A percentile compares a stretch with the other conserved stretches of the same genome.
These are phyloP conservation scores for Glutinoglossum americanum DNA, from an alignment of 495 filamentous ascomycete genomes.

Conservation along the genomic window DNA sequence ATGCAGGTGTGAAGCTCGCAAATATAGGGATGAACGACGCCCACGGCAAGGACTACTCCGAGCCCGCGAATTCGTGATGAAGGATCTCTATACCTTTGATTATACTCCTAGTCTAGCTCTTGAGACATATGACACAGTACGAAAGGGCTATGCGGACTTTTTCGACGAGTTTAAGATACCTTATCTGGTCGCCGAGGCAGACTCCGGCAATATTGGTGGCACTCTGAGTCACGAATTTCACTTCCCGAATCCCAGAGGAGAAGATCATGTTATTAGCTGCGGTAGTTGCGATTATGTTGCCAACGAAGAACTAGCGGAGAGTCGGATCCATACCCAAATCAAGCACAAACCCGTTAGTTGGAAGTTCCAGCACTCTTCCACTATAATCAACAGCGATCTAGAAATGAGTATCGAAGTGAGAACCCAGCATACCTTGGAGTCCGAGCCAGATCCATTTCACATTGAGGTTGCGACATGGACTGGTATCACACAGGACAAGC, in stretches of 20 bases:
- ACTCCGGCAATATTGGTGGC: constrained; percentile 91
- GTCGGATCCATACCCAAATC: not conserved
- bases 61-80: constrained; percentile 92
- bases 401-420: not conserved
- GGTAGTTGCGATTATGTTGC: constrained; percentile 48
- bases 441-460: not conserved
- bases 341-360: not conserved
- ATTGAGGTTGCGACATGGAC: constrained; percentile 24
- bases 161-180: constrained; percentile 73
- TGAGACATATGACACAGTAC: constrained; percentile 54
- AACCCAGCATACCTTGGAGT: not conserved
- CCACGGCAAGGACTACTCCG: constrained; percentile 76
- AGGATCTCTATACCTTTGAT: constrained; percentile 96
- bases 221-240: constrained; percentile 88
- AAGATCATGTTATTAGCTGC: constrained; percentile 69
- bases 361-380: not conserved
- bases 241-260: constrained; percentile 56
- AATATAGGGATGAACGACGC: constrained; percentile 81
- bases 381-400: not conserved
- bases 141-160: constrained; percentile 43
- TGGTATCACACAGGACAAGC: constrained; percentile 46
- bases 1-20: constrained; percentile 38
- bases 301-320: constrained; percentile 60
- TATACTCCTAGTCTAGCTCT: constrained; percentile 37
- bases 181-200: constrained; percentile 65